A percentile compares a stretch with the other conserved stretches of the same genome.
phyloP scores from a whole-genome alignment of 75 land plant genomes.

The Picea glauca region DNA sequence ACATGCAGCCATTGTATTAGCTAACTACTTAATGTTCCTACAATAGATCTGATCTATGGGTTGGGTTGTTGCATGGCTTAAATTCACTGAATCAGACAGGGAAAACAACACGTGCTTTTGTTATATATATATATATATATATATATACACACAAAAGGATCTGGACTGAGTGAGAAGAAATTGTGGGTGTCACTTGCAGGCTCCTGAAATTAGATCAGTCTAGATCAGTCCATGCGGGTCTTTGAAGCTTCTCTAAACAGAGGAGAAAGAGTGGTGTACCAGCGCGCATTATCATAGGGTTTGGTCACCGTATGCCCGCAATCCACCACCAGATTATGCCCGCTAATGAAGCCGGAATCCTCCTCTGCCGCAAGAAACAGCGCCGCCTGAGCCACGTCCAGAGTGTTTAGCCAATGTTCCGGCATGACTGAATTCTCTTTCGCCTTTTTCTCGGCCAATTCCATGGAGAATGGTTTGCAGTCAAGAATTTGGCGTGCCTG shows the following conservation, averaged over 20 bases:
- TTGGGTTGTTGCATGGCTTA: no score
- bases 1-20: no score
- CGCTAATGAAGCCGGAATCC: conserved; percentile 13
- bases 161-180: no score
- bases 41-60: no score
- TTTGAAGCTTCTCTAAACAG: neutral
- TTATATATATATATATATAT: no score
- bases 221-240: neutral
- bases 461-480: neutral
- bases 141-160: no score
- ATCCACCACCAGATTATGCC: conserved; percentile 28
- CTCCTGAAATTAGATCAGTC: no score
- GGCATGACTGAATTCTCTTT: neutral
- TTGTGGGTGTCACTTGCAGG: no score
- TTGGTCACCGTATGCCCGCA: conserved; percentile 11
- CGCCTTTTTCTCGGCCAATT: conserved; percentile 21
- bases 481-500: conserved; percentile 10
- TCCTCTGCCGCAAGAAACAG: conserved; percentile 27
- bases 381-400: conserved; percentile 26
- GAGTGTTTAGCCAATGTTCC: neutral
- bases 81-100: no score
- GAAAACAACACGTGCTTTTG: no score
- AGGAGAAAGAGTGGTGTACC: neutral
- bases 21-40: no score
- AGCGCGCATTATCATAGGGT: neutral